These are phyloP conservation scores for Hemerocallis citrina DNA, from an alignment of 106 monocot genomes.

Conservation along the genomic window DNA sequence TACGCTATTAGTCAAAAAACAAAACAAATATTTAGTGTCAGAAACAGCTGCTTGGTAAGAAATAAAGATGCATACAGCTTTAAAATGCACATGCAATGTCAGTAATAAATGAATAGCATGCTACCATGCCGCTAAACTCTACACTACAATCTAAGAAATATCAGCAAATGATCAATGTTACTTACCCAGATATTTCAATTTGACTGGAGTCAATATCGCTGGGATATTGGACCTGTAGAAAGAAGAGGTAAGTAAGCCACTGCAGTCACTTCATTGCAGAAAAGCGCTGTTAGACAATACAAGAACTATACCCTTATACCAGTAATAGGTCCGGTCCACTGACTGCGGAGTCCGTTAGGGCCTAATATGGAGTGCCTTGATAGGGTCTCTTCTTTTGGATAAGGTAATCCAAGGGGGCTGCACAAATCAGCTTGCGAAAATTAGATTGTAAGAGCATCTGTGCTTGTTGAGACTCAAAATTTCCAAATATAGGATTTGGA, in stretches of 20 bases:
- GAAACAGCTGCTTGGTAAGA: neutral
- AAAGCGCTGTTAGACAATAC: slow-evolving; percentile 10
- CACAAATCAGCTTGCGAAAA: slow-evolving; percentile 6
- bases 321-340: slow-evolving; percentile 47
- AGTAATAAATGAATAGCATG: neutral
- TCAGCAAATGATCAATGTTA: slow-evolving; percentile 6
- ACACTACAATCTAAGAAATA: neutral
- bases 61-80: neutral
- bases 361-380: slow-evolving; percentile 97
- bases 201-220: slow-evolving; percentile 42
- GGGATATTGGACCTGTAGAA: slow-evolving; percentile 84
- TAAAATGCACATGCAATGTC: neutral
- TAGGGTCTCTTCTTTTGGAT: slow-evolving; percentile 91
- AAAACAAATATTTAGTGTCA: neutral
- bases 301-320: slow-evolving; percentile 77
- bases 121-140: neutral
- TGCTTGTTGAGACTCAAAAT: neutral
- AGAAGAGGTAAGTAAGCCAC: slow-evolving; percentile 17
- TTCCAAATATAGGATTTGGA: neutral
- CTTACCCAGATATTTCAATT: slow-evolving; percentile 44
- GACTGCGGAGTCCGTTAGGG: slow-evolving; percentile 64
- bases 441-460: slow-evolving; percentile 8
- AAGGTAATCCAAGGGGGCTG: slow-evolving; percentile 51
- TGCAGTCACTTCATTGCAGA: neutral
- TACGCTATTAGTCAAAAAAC: slow-evolving; percentile 15